These are phyloP conservation scores for Hirschioporus abietinus DNA, from an alignment of 768 basidiomycete species.

Conservation along the genomic window DNA sequence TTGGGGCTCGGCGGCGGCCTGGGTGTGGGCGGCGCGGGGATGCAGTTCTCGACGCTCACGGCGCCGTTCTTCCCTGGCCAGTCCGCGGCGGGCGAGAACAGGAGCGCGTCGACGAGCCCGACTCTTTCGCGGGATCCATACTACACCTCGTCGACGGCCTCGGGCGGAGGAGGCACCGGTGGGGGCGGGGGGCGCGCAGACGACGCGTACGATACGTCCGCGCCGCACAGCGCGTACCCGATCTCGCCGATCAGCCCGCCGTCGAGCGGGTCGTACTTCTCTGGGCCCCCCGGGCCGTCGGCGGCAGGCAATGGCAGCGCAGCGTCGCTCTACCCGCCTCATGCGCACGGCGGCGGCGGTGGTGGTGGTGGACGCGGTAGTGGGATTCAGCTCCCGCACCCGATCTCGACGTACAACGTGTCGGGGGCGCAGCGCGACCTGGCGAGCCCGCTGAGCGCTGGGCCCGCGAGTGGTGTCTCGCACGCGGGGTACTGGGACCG, in stretches of 20 bases:
- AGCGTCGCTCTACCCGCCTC: neutral
- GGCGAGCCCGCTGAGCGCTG: slow-evolving; percentile 20
- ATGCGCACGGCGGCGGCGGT: neutral
- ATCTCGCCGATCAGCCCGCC: slow-evolving; percentile 10
- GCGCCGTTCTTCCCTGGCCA: slow-evolving; percentile 51
- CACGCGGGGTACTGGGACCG: slow-evolving; percentile 18
- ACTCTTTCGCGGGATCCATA: neutral
- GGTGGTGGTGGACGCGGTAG: neutral
- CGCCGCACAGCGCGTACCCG: slow-evolving; percentile 11
- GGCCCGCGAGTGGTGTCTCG: slow-evolving; percentile 5
- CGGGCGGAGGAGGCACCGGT: slow-evolving; percentile 5
- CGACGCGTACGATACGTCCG: neutral
- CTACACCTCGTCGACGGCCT: neutral
- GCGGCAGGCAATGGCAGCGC: neutral
- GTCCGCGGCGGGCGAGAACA: slow-evolving; percentile 18
- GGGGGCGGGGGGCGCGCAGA: neutral
- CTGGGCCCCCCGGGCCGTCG: neutral
- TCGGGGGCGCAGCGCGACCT: slow-evolving; percentile 19
- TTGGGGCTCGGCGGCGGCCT: neutral
- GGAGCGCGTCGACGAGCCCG: slow-evolving; percentile 1
- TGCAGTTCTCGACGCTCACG: slow-evolving; percentile 47
- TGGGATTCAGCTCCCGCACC: slow-evolving; percentile 11
- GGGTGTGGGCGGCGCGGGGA: neutral
- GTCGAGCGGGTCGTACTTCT: slow-evolving; percentile 1
- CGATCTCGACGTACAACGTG: slow-evolving; percentile 21